Evolutionary conservation across 1,139 yeast species (phyloP).

Genomic region (Magnusiomyces tetraspermus): DNA sequence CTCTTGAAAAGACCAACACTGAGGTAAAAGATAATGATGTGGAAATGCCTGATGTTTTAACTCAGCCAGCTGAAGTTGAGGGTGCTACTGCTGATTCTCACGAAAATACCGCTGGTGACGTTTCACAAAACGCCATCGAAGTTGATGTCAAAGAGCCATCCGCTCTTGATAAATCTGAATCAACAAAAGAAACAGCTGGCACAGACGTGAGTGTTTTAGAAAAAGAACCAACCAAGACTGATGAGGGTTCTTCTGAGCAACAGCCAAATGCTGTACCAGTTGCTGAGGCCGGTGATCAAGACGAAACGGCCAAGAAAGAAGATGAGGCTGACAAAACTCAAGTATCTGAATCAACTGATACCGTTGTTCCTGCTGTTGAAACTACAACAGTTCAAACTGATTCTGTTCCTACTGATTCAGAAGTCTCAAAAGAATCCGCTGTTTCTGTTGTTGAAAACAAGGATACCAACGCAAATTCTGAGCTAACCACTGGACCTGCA

Average conservation of each 20-base stretch:
- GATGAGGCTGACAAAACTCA: background rate
- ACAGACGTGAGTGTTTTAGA: background rate
- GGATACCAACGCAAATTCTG: too few species aligned
- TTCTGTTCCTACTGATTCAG: background rate
- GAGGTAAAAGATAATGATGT: conserved; percentile 6
- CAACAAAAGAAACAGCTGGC: conserved; percentile 7
- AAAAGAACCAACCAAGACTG: too few species aligned
- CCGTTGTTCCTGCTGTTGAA: background rate
- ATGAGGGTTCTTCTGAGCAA: too few species aligned
- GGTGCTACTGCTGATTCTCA: background rate
- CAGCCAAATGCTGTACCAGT: too few species aligned
- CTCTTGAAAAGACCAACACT: too few species aligned
- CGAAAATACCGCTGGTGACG: too few species aligned
- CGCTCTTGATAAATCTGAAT: conserved; percentile 1
- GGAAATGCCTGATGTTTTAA: conserved; percentile 1
- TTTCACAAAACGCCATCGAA: too few species aligned
- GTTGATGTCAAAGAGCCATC: background rate
- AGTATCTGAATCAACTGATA: background rate
- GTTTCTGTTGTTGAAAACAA: background rate
- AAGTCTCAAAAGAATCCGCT: background rate
- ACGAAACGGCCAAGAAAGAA: background rate
- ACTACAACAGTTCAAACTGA: conserved; percentile 1
- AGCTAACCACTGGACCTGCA: too few species aligned
- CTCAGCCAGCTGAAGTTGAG: background rate
- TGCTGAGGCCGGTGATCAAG: background rate